Evolutionary conservation across 2,329 filamentous ascomycete species (phyloP).

Genomic region (Colletotrichum sp.): DNA sequence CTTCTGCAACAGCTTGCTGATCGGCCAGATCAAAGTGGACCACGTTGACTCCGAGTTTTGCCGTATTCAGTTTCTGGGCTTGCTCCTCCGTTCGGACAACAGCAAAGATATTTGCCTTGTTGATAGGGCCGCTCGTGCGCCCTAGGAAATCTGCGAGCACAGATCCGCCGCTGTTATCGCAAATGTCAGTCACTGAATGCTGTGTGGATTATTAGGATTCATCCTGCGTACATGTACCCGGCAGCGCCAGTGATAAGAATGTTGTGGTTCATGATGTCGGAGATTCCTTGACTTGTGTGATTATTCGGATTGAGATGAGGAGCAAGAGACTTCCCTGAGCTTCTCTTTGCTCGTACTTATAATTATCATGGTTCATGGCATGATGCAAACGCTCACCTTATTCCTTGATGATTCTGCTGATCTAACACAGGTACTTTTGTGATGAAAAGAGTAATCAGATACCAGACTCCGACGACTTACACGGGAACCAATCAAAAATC

Average conservation of each 20-base stretch:
- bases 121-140: slow-evolving; percentile 25
- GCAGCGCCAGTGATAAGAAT: slow-evolving; percentile 40
- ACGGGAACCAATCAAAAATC: not conserved
- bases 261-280: slow-evolving; percentile 26
- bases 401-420: not conserved
- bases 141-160: slow-evolving; percentile 36
- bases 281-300: not conserved
- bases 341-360: not conserved
- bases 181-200: not conserved
- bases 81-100: slow-evolving; percentile 38
- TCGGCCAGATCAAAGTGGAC: slow-evolving; percentile 36
- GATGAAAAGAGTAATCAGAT: not conserved
- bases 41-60: slow-evolving; percentile 33
- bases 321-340: not conserved
- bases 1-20: slow-evolving; percentile 26
- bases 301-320: not conserved
- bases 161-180: slow-evolving; percentile 35
- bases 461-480: not conserved
- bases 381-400: not conserved
- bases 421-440: not conserved
- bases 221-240: slow-evolving; percentile 34
- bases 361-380: not conserved
- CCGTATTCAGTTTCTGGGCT: slow-evolving; percentile 26
- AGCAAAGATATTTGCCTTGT: slow-evolving; percentile 30
- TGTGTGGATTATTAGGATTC: not conserved